Percentiles rank a stretch among this genome's conserved stretches.
These are phyloP conservation scores for Ascoidea asiatica DNA, from an alignment of 805 yeast genomes.

Conservation along the genomic window DNA sequence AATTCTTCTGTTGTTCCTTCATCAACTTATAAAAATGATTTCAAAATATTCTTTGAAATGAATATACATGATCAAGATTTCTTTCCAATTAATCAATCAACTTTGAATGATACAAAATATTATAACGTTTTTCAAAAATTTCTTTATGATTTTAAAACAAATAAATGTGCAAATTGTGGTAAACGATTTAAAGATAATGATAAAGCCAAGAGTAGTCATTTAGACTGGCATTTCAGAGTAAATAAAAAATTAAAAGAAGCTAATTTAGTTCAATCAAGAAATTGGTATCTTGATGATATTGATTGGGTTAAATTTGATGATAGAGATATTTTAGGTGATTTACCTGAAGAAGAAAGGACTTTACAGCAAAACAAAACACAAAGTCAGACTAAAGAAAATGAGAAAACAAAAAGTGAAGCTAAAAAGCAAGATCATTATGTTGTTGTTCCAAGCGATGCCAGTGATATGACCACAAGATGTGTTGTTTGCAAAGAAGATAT, in stretches of 20 bases:
- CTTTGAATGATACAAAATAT: conserved; percentile 15
- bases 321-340: conserved; percentile 36
- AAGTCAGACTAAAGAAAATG: conserved; percentile 1
- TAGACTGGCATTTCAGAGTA: conserved; percentile 94
- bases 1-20: background rate
- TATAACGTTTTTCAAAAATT: conserved; percentile 17
- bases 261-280: conserved; percentile 49
- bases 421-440: conserved; percentile 7
- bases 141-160: conserved; percentile 47
- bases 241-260: conserved; percentile 60
- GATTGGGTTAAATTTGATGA: conserved; percentile 70
- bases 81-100: conserved; percentile 21
- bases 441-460: conserved; percentile 47
- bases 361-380: background rate
- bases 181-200: conserved; percentile 60
- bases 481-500: conserved; percentile 60
- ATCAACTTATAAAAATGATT: too few species aligned
- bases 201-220: conserved; percentile 43
- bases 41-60: background rate
- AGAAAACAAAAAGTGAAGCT: conserved; percentile 4
- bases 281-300: conserved; percentile 65
- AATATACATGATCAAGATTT: conserved; percentile 15
- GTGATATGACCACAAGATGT: conserved; percentile 44
- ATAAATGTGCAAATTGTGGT: conserved; percentile 85
- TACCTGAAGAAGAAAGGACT: conserved; percentile 7